Evolutionary conservation across 306 rosid genomes (phyloP).

Genomic region (Dicorynia guianensis): DNA sequence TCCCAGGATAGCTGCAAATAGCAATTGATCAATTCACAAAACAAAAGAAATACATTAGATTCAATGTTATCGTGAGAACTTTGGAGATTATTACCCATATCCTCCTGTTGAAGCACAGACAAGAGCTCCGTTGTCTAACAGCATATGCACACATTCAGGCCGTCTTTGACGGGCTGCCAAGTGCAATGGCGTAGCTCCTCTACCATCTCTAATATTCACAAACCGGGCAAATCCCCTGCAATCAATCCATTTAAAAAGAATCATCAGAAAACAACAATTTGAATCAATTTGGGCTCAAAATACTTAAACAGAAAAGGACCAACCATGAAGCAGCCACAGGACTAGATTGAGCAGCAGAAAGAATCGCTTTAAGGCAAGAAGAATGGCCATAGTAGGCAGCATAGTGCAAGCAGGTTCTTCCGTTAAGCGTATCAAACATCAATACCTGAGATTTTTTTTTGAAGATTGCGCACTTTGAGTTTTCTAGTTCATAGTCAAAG

Average conservation of each 20-base stretch:
- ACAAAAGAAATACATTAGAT: background rate
- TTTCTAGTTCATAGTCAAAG: conserved; percentile 3
- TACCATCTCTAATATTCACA: conserved; percentile 87
- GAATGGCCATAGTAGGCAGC: conserved; percentile 87
- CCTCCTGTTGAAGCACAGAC: conserved; percentile 89
- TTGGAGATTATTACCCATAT: conserved; percentile 64
- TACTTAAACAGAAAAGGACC: conserved; percentile 19
- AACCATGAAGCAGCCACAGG: conserved; percentile 89
- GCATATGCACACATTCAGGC: conserved; percentile 76
- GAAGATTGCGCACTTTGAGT: conserved; percentile 10
- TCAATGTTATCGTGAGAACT: background rate
- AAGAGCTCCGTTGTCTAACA: conserved; percentile 84
- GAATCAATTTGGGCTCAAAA: background rate
- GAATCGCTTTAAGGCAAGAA: conserved; percentile 79
- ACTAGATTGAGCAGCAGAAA: conserved; percentile 79
- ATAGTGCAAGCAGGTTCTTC: conserved; percentile 95
- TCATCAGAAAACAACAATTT: background rate
- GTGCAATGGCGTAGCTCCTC: conserved; percentile 92
- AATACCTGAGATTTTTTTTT: conserved; percentile 63
- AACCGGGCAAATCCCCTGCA: conserved; percentile 90
- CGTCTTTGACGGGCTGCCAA: conserved; percentile 84
- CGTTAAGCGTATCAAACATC: conserved; percentile 78
- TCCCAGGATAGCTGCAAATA: conserved; percentile 77
- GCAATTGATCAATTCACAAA: conserved; percentile 44
- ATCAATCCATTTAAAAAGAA: conserved; percentile 11